phyloP scores from a whole-genome alignment of 2,329 filamentous ascomycete genomes.

The Alternaria gaisen region DNA sequence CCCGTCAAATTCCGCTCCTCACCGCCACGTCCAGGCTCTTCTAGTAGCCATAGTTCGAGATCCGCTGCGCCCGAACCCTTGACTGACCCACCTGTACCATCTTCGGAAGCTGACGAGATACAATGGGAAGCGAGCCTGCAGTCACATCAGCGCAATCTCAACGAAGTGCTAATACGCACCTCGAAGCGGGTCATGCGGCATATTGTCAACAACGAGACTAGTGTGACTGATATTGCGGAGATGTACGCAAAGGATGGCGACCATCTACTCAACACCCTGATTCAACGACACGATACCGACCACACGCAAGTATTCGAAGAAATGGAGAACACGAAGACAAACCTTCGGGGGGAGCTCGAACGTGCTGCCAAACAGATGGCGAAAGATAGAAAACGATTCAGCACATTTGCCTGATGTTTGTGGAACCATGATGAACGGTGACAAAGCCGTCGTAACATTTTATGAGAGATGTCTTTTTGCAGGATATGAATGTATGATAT shows the following conservation, averaged over 20 bases:
- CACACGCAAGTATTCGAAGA: slow-evolving; percentile 40
- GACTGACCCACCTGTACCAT: slow-evolving; percentile 27
- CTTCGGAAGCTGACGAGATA: slow-evolving; percentile 41
- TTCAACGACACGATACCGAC: slow-evolving; percentile 51
- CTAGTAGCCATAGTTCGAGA: slow-evolving; percentile 41
- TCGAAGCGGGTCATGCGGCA: slow-evolving; percentile 56
- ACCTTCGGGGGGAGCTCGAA: slow-evolving; percentile 29
- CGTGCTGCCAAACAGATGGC: slow-evolving; percentile 16
- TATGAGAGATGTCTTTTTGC: background rate
- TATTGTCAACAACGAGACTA: slow-evolving; percentile 58
- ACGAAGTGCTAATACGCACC: slow-evolving; percentile 51
- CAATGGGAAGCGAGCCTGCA: slow-evolving; percentile 52
- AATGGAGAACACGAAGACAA: slow-evolving; percentile 35
- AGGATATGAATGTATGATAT: background rate
- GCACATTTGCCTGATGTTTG: background rate
- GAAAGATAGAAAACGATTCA: slow-evolving; percentile 18
- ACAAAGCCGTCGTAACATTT: background rate
- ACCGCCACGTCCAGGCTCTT: slow-evolving; percentile 27
- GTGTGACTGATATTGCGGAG: slow-evolving; percentile 54
- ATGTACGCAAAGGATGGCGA: slow-evolving; percentile 56
- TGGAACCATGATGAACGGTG: background rate
- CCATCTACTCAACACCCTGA: slow-evolving; percentile 55
- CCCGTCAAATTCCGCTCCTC: slow-evolving; percentile 33
- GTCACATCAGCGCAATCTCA: slow-evolving; percentile 52
- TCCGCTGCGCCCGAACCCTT: slow-evolving; percentile 33